Evolutionary conservation across 805 yeast species (phyloP).

Genomic region (Zygoascus flipseniorum): DNA sequence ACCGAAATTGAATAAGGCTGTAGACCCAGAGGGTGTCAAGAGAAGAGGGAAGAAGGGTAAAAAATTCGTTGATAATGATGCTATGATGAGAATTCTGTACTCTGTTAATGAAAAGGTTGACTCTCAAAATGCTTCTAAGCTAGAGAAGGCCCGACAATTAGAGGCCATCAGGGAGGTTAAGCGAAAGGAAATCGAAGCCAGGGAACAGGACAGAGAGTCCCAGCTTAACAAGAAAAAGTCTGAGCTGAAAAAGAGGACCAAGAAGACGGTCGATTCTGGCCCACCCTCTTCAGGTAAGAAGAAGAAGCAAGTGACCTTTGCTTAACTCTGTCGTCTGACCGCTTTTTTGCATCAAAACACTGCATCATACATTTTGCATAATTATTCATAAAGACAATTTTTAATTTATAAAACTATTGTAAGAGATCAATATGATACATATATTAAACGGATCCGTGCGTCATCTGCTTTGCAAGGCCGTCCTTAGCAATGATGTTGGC

Average conservation of each 20-base stretch:
- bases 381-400: background rate
- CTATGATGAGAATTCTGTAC: conserved; percentile 64
- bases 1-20: conserved; percentile 73
- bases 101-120: conserved; percentile 79
- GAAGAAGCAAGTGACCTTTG: conserved; percentile 14
- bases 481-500: conserved; percentile 15
- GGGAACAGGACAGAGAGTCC: conserved; percentile 59
- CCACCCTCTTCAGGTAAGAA: conserved; percentile 6
- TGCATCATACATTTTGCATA: background rate
- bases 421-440: background rate
- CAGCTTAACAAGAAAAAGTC: conserved; percentile 60
- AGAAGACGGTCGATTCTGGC: conserved; percentile 8
- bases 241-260: conserved; percentile 11
- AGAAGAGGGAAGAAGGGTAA: conserved; percentile 69
- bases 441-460: background rate
- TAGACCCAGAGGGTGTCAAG: conserved; percentile 72
- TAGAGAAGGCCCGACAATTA: conserved; percentile 81
- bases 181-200: conserved; percentile 77
- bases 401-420: background rate
- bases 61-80: conserved; percentile 46
- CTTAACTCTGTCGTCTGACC: conserved; percentile 1
- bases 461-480: conserved; percentile 1
- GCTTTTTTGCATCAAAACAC: background rate
- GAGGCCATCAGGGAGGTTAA: conserved; percentile 85
- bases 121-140: conserved; percentile 70